phyloP scores from a whole-genome alignment of 2,329 filamentous ascomycete species.

The Aspergillus persii region DNA sequence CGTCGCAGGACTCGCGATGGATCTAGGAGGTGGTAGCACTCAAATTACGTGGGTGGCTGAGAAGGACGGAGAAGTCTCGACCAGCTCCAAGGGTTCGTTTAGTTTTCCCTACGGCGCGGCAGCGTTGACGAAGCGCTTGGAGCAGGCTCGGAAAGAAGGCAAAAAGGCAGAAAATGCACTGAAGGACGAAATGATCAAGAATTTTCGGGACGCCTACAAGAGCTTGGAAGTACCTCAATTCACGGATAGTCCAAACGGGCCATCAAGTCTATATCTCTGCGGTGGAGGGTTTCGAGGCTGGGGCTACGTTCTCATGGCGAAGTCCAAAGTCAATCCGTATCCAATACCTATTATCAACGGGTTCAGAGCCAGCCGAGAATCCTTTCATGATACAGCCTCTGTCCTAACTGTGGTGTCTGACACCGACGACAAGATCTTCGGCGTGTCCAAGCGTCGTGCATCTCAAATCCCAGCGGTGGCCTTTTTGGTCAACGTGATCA shows the following conservation, averaged over 20 bases:
- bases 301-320: constrained; percentile 83
- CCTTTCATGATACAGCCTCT: constrained; percentile 58
- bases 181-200: constrained; percentile 54
- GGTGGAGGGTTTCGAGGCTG: constrained; percentile 90
- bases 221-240: constrained; percentile 56
- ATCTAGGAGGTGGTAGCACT: constrained; percentile 74
- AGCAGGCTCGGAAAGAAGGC: constrained; percentile 45
- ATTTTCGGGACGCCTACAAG: constrained; percentile 61
- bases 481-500: constrained; percentile 73
- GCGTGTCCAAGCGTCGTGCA: constrained; percentile 75
- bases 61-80: constrained; percentile 49
- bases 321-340: constrained; percentile 70
- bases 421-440: constrained; percentile 53
- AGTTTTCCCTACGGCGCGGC: constrained; percentile 71
- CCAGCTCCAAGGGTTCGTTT: constrained; percentile 56
- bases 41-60: constrained; percentile 67
- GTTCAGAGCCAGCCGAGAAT: constrained; percentile 62
- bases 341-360: constrained; percentile 80
- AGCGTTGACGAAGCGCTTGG: constrained; percentile 58
- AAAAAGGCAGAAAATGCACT: constrained; percentile 50
- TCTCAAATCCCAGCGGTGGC: constrained; percentile 81
- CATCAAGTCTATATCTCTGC: constrained; percentile 75
- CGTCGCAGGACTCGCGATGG: constrained; percentile 79
- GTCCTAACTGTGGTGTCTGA: constrained; percentile 42
- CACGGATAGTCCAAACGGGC: constrained; percentile 46